Percentiles rank a stretch among this genome's conserved stretches.
phyloP scores from a whole-genome alignment of 2,329 filamentous ascomycete genomes.

The Paraphoma sp. region DNA sequence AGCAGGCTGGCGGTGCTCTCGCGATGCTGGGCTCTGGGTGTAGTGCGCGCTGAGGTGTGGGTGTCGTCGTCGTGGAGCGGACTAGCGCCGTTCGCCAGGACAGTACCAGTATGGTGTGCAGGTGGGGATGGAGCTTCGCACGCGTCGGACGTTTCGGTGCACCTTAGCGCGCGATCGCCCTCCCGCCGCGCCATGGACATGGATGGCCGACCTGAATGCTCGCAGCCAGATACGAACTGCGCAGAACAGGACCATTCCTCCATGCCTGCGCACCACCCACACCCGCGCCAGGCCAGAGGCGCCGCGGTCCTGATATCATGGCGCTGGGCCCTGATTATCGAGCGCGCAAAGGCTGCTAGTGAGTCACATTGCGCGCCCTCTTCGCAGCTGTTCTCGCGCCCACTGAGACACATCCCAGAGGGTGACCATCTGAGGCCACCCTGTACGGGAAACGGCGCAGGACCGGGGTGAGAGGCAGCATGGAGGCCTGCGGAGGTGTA shows the following conservation, averaged over 20 bases:
- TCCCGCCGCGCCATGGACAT: conserved; percentile 20
- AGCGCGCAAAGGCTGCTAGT: conserved; percentile 13
- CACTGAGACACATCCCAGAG: conserved; percentile 23
- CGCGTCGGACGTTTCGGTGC: background rate
- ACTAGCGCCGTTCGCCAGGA: background rate
- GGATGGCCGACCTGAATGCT: background rate
- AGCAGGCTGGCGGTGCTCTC: conserved; percentile 9
- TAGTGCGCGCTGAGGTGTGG: background rate
- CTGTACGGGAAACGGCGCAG: conserved; percentile 26
- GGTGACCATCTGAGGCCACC: conserved; percentile 41
- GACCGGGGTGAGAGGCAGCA: conserved; percentile 10
- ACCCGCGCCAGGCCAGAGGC: background rate
- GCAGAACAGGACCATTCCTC: background rate
- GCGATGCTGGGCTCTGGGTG: background rate
- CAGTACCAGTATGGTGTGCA: background rate
- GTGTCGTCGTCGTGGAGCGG: background rate
- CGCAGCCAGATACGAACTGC: no score
- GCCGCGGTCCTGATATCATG: background rate
- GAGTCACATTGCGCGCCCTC: conserved; percentile 38
- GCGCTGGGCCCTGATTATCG: background rate
- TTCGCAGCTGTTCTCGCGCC: conserved; percentile 9
- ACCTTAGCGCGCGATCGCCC: conserved; percentile 23
- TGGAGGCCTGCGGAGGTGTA: background rate
- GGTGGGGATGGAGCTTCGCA: background rate
- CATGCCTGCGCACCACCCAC: background rate